Conservation (phyloP, 1,139 yeast genomes). For the Meyerozyma elateridarum region DNA sequence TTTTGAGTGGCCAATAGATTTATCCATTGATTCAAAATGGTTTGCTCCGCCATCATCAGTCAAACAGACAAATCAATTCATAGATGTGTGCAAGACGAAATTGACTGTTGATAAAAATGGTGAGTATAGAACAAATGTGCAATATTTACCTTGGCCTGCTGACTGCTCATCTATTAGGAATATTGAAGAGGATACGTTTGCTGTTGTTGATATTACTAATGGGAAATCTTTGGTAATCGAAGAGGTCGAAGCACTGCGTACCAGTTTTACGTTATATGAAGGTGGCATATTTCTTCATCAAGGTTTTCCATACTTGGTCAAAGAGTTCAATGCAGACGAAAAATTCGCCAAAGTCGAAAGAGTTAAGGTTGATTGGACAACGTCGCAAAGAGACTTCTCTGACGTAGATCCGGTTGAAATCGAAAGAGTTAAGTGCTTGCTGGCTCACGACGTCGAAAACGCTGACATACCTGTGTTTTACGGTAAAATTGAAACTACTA, state of each 20-base stretch:
- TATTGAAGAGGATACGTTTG: constrained; percentile 71
- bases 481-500: constrained; percentile 70
- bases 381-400: constrained; percentile 85
- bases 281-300: constrained; percentile 95
- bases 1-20: constrained; percentile 64
- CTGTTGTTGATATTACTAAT: constrained; percentile 84
- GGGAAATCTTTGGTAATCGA: constrained; percentile 74
- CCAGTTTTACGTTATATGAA: constrained; percentile 86
- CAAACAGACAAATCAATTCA: constrained; percentile 20
- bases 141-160: constrained; percentile 78
- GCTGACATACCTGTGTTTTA: constrained; percentile 65
- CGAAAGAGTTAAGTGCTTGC: constrained; percentile 55
- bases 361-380: constrained; percentile 91
- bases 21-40: constrained; percentile 50
- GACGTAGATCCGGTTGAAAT: constrained; percentile 85
- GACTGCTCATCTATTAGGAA: constrained; percentile 73
- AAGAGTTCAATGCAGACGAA: constrained; percentile 74
- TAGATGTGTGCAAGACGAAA: constrained; percentile 37
- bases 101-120: constrained; percentile 47
- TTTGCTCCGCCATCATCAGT: constrained; percentile 33
- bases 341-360: constrained; percentile 77
- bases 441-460: constrained; percentile 15
- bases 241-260: constrained; percentile 84
- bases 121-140: constrained; percentile 54
- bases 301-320: constrained; percentile 82